phyloP scores from a whole-genome alignment of 495 filamentous ascomycete species.

The Pseudomonodictys pantanalensis region DNA sequence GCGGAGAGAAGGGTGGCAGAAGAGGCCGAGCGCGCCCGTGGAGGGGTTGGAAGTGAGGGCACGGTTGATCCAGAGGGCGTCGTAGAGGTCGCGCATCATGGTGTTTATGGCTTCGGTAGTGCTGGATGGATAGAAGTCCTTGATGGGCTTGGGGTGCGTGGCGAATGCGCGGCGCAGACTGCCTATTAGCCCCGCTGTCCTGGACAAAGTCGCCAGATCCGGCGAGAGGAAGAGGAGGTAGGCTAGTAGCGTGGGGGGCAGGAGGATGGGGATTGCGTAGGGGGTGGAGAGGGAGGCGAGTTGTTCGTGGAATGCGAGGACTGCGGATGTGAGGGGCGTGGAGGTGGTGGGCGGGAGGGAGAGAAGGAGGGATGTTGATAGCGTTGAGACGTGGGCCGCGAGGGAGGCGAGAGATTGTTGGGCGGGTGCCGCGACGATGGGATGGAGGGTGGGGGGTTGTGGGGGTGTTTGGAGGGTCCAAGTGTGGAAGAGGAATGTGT shows the following conservation, averaged over 20 bases:
- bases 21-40: constrained; percentile 66
- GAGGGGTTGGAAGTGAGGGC: constrained; percentile 66
- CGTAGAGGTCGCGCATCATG: constrained; percentile 86
- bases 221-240: constrained; percentile 67
- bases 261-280: constrained; percentile 56
- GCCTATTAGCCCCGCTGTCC: constrained; percentile 63
- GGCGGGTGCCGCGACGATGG: background rate
- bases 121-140: constrained; percentile 46
- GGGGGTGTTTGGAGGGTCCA: constrained; percentile 57
- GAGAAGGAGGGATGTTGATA: constrained; percentile 60
- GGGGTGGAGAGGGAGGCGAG: constrained; percentile 52
- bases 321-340: constrained; percentile 44
- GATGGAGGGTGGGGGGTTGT: constrained; percentile 27
- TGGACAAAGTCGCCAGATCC: constrained; percentile 63
- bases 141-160: constrained; percentile 49
- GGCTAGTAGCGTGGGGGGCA: constrained; percentile 65
- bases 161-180: constrained; percentile 76
- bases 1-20: constrained; percentile 53
- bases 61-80: constrained; percentile 76
- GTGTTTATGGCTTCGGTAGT: constrained; percentile 75
- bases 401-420: constrained; percentile 44
- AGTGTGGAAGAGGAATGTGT: constrained; percentile 63
- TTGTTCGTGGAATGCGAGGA: constrained; percentile 71
- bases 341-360: constrained; percentile 41
- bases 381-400: constrained; percentile 57